These are phyloP conservation scores for Curvularia lunata DNA, from an alignment of 2,329 filamentous ascomycete genomes.

Conservation along the genomic window DNA sequence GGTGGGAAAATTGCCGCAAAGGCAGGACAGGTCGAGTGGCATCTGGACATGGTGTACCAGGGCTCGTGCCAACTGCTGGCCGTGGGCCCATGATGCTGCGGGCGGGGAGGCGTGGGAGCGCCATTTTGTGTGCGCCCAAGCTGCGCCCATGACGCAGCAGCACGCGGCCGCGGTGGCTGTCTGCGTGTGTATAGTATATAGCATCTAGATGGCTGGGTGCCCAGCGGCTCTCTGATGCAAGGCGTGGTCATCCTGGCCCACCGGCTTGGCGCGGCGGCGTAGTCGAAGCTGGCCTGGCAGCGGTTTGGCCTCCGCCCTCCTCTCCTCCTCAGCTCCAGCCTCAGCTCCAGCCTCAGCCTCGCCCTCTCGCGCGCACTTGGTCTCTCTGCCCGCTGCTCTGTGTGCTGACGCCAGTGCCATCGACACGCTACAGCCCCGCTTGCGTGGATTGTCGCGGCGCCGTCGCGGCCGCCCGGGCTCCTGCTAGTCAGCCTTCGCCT, in stretches of 20 bases:
- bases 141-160: not conserved
- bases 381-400: not conserved
- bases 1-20: conserved; percentile 7
- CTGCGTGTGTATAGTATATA: too few relatives aligned
- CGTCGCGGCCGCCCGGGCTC: conserved; percentile 20
- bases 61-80: conserved; percentile 7
- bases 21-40: conserved; percentile 3
- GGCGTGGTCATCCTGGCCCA: conserved; percentile 17
- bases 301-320: conserved; percentile 3
- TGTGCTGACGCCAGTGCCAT: not conserved
- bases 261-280: conserved; percentile 18
- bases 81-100: conserved; percentile 18
- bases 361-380: too few relatives aligned
- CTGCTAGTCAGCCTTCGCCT: conserved; percentile 20
- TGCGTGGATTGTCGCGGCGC: conserved; percentile 11
- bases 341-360: too few relatives aligned
- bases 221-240: conserved; percentile 7
- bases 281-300: conserved; percentile 18
- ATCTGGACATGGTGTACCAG: conserved; percentile 1
- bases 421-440: not conserved
- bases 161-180: too few relatives aligned
- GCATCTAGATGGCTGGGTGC: conserved; percentile 4
- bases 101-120: conserved; percentile 10
- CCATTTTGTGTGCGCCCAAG: not conserved
- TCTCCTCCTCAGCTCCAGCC: conserved; percentile 5